A percentile compares a stretch with the other conserved stretches of the same genome.
phyloP scores from a whole-genome alignment of 768 basidiomycete genomes.

The Polyporus arcularius region DNA sequence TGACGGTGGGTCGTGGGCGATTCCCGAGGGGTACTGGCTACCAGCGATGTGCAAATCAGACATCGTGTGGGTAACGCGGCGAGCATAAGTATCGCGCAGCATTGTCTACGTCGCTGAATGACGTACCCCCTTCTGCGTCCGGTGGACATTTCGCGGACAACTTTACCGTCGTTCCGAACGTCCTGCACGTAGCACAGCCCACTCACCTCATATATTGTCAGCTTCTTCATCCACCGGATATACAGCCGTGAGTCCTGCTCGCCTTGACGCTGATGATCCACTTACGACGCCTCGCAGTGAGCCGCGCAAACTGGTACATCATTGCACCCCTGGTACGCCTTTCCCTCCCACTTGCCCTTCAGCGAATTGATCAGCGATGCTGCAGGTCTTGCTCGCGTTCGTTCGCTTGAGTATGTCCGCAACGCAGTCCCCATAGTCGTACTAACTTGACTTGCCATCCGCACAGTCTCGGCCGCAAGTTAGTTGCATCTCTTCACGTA shows the following conservation, averaged over 20 bases:
- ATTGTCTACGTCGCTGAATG: too few species aligned
- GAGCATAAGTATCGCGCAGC: too few species aligned
- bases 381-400: conserved; percentile 11
- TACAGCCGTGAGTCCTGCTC: conserved; percentile 17
- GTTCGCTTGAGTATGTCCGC: conserved; percentile 7
- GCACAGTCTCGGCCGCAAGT: conserved; percentile 2
- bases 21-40: too few species aligned
- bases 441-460: neutral
- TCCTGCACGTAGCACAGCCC: too few species aligned
- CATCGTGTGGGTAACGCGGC: too few species aligned
- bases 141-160: too few species aligned
- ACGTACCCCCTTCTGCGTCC: too few species aligned
- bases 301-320: conserved; percentile 21
- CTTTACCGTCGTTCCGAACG: too few species aligned
- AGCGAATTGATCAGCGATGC: neutral
- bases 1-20: too few species aligned
- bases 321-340: conserved; percentile 8
- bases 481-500: neutral
- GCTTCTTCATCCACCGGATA: conserved; percentile 23
- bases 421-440: too few species aligned
- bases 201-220: neutral
- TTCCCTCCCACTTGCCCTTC: neutral
- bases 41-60: too few species aligned
- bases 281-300: conserved; percentile 12
- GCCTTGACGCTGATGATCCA: neutral